Percentiles rank a stretch among this genome's conserved stretches.
Conservation (phyloP, 1,139 yeast species). For the Tardiomyces digboiensis region DNA sequence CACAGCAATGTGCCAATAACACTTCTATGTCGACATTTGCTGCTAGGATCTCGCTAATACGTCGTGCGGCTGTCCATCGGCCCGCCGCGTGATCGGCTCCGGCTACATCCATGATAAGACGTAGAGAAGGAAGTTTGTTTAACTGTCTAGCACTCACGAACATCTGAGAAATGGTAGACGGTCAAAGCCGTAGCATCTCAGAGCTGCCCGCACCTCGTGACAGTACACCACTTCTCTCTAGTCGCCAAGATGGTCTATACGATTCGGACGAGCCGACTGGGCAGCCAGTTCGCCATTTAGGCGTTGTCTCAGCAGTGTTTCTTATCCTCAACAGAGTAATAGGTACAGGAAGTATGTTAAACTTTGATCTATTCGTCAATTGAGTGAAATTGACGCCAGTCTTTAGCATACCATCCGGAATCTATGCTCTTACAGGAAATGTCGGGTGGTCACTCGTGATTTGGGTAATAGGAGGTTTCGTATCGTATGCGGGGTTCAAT, state of each 20-base stretch:
- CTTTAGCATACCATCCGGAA: conserved; percentile 73
- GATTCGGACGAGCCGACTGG: neutral
- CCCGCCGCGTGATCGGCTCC: too few species aligned
- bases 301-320: conserved; percentile 59
- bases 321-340: conserved; percentile 71
- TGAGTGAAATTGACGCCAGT: conserved; percentile 23
- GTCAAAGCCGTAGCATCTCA: too few species aligned
- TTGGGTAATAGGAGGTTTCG: conserved; percentile 71
- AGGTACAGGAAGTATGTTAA: conserved; percentile 51
- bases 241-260: neutral
- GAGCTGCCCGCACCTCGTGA: neutral
- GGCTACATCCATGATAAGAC: too few species aligned
- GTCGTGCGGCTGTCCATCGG: too few species aligned
- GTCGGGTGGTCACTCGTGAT: conserved; percentile 63
- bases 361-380: neutral
- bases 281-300: conserved; percentile 29
- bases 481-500: conserved; percentile 64
- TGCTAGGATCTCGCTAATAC: too few species aligned
- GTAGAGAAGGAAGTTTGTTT: too few species aligned
- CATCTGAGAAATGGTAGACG: too few species aligned
- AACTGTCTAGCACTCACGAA: too few species aligned
- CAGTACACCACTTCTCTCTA: neutral
- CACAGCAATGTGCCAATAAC: too few species aligned
- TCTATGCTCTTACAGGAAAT: conserved; percentile 58
- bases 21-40: too few species aligned